Evolutionary conservation across 495 filamentous ascomycete species (phyloP).

Genomic region (Friedmanniomyces endolithicus): DNA sequence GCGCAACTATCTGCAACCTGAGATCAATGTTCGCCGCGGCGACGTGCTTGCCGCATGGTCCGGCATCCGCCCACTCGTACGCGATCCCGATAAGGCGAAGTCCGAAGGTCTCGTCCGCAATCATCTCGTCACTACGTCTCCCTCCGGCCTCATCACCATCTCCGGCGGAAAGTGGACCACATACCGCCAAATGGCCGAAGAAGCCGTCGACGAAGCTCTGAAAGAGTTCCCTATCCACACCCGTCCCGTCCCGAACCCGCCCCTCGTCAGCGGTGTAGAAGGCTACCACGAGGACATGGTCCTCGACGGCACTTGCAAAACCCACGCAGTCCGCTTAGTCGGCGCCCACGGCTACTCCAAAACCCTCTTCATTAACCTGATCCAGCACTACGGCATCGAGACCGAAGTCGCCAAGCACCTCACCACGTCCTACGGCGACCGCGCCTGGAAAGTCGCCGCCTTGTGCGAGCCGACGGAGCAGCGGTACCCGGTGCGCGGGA

Average conservation of each 20-base stretch:
- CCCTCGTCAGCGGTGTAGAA: slow-evolving; percentile 54
- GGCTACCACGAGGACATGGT: slow-evolving; percentile 44
- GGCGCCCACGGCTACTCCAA: slow-evolving; percentile 91
- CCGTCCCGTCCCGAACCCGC: slow-evolving; percentile 44
- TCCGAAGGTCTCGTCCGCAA: slow-evolving; percentile 93
- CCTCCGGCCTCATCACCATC: slow-evolving; percentile 78
- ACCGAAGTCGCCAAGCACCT: slow-evolving; percentile 91
- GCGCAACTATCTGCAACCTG: slow-evolving; percentile 74
- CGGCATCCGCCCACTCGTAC: slow-evolving; percentile 84
- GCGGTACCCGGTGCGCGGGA: slow-evolving; percentile 79
- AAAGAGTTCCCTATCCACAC: slow-evolving; percentile 59
- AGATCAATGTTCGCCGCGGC: slow-evolving; percentile 84
- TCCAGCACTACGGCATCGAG: slow-evolving; percentile 93
- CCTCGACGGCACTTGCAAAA: slow-evolving; percentile 80
- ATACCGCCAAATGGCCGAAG: slow-evolving; percentile 97
- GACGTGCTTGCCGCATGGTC: slow-evolving; percentile 96
- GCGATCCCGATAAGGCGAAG: slow-evolving; percentile 85
- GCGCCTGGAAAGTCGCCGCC: slow-evolving; percentile 88
- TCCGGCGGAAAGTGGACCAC: slow-evolving; percentile 99
- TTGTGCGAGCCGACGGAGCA: slow-evolving; percentile 67
- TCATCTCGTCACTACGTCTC: slow-evolving; percentile 79
- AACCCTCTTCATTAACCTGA: slow-evolving; percentile 95
- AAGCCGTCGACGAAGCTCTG: slow-evolving; percentile 86
- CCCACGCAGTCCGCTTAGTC: slow-evolving; percentile 76
- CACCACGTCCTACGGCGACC: slow-evolving; percentile 79